Base-by-base conservation (phyloP, 495 filamentous ascomycete species). In the Hypoxylon perforatum region DNA sequence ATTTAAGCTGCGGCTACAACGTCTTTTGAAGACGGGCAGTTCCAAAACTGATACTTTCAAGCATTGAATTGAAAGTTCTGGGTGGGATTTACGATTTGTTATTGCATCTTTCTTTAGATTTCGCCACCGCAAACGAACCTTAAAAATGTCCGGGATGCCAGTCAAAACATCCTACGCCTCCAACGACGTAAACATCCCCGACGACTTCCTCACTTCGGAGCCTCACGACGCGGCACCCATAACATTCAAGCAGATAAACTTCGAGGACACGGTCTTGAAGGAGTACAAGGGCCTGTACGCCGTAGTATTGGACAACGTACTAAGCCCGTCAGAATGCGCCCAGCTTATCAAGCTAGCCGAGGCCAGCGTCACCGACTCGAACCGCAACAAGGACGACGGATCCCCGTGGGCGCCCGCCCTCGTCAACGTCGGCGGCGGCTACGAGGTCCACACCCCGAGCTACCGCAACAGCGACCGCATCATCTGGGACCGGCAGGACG, bases 381-480 rank as follows among this genome's bases (percentile, higher is more conserved):
- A 65, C 17, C 28, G 30, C 8, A 64, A 61, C 30, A 41, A 56
- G 47, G 41, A 30, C 12, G 62, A 58, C 51, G 72, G 57, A 18
- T 73, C 67, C 36, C 64, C 77, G 0, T 92, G 90, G 90, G 75
- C 80, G 22, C 81, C 83, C 6, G 90, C 90, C 5, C 83, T 90
- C 79, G 83, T 95, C 62, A 93, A 93, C 69, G 72, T 86, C 47
- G 91, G 91, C 21, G 71, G 71, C 28, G 89, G 90, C 12, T 79
- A 67, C 38, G 85, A 94, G 79, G 72, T 80, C 35, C 66, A 88
- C 36, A 77, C 77, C 0, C 77, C 81, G 8, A 80, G 86, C 25
- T 83, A 82, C 22, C 83, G 92, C 28, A 90, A 91, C 58, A 88
- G 89, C 70, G 88, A 89, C 14, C 85, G 92, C 1, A 91, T 94